These are phyloP conservation scores for Ascochyta viciae-villosae DNA, from an alignment of 2,329 filamentous ascomycete genomes.

Conservation along the genomic window DNA sequence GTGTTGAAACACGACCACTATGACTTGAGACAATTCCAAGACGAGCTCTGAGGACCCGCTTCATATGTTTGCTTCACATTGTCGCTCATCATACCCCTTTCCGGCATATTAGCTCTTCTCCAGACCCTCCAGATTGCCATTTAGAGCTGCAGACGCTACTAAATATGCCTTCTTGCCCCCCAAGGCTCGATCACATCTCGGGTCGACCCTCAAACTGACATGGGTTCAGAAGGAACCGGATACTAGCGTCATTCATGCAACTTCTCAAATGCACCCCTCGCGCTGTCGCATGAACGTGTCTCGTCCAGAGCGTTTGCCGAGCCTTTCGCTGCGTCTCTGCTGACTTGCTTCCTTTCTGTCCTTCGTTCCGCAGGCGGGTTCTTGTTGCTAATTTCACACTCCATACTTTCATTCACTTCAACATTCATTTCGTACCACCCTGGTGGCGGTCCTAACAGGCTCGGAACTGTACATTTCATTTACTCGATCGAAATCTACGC, in stretches of 20 bases:
- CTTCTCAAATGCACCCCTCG: conserved; percentile 45
- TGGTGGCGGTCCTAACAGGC: conserved; percentile 45
- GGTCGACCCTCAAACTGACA: conserved; percentile 46
- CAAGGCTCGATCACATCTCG: conserved; percentile 26
- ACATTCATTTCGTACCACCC: conserved; percentile 32
- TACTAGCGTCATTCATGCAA: conserved; percentile 48
- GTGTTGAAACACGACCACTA: conserved; percentile 43
- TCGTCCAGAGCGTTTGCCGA: conserved; percentile 46
- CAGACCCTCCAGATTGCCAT: conserved; percentile 22
- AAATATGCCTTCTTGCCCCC: conserved; percentile 36
- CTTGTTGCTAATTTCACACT: conserved; percentile 42
- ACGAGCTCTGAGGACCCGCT: conserved; percentile 32
- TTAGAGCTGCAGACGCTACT: conserved; percentile 26
- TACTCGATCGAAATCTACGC: conserved; percentile 9
- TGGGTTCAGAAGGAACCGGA: conserved; percentile 44
- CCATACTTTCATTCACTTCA: conserved; percentile 38
- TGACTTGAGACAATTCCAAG: conserved; percentile 47
- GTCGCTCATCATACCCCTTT: conserved; percentile 21
- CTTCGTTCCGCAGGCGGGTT: conserved; percentile 49
- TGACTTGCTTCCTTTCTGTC: conserved; percentile 43
- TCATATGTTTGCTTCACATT: conserved; percentile 32
- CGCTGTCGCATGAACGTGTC: conserved; percentile 44
- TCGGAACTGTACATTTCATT: conserved; percentile 33
- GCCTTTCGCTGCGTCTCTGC: conserved; percentile 42
- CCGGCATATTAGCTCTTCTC: conserved; percentile 27